A percentile compares a stretch with the other conserved stretches of the same genome.
phyloP scores from a whole-genome alignment of 495 filamentous ascomycete genomes.

The Melanomma pulvis-pyrius region DNA sequence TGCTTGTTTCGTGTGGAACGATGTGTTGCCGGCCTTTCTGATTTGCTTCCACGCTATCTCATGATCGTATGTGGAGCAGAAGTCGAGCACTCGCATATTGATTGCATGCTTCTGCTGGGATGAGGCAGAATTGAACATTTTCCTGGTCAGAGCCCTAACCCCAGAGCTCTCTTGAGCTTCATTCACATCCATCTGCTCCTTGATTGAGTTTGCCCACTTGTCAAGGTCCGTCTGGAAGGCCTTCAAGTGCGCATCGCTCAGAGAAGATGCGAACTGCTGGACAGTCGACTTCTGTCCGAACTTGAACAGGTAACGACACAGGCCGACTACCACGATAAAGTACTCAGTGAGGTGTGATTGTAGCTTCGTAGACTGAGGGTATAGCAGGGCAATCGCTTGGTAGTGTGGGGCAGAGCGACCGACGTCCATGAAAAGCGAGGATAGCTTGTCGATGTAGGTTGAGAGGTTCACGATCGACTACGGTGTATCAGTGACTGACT shows the following conservation, averaged over 20 bases:
- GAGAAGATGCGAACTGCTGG: constrained; percentile 40
- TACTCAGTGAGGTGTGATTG: constrained; percentile 50
- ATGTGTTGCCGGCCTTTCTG: constrained; percentile 48
- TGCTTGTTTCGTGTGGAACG: constrained; percentile 32
- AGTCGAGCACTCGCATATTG: constrained; percentile 40
- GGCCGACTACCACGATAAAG: constrained; percentile 49
- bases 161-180: constrained; percentile 41
- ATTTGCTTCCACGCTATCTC: constrained; percentile 49
- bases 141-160: constrained; percentile 36
- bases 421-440: constrained; percentile 49
- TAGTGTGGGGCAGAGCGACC: constrained; percentile 51
- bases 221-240: constrained; percentile 43
- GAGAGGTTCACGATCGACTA: constrained; percentile 40
- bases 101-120: constrained; percentile 33
- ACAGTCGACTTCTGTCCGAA: constrained; percentile 46
- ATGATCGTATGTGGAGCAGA: constrained; percentile 50
- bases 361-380: constrained; percentile 46
- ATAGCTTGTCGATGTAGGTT: constrained; percentile 50
- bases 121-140: constrained; percentile 35
- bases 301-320: constrained; percentile 44
- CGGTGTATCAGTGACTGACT: constrained; percentile 39
- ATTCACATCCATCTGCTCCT: constrained; percentile 45
- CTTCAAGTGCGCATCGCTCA: constrained; percentile 41
- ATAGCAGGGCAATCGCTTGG: constrained; percentile 48
- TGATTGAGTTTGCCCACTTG: constrained; percentile 46